Conservation (phyloP, 805 yeast genomes). For the Cyberlindnera maclurae region DNA sequence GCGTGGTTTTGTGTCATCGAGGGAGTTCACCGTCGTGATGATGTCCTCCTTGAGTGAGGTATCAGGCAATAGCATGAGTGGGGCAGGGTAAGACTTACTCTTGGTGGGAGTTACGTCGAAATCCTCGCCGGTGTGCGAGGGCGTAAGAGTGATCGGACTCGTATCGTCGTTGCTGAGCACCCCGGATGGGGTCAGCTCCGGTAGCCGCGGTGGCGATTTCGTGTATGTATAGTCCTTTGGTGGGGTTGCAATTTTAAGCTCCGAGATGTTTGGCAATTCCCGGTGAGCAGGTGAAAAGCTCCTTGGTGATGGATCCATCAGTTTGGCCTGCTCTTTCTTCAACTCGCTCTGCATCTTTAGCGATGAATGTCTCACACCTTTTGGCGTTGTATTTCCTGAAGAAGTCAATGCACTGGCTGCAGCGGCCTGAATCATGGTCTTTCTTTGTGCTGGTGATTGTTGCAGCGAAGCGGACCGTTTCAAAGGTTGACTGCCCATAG, state of each 20-base stretch:
- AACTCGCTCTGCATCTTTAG: conserved; percentile 10
- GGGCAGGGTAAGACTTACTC: no score
- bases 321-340: not conserved
- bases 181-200: not conserved
- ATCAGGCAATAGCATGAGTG: not conserved
- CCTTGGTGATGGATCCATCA: not conserved
- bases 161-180: not conserved
- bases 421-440: conserved; percentile 11
- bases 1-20: no score
- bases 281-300: conserved; percentile 1
- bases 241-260: not conserved
- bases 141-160: not conserved
- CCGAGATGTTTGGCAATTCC: conserved; percentile 1
- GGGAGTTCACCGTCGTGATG: no score
- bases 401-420: conserved; percentile 19
- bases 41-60: not conserved
- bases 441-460: conserved; percentile 6
- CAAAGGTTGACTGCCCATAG: not conserved
- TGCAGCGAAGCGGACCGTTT: conserved; percentile 11
- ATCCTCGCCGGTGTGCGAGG: not conserved
- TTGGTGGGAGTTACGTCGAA: not conserved
- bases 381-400: not conserved
- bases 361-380: conserved; percentile 17
- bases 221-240: not conserved
- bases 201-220: not conserved